Base-by-base conservation (phyloP, 176 grass and related monocot genomes). In the Pharus latifolius region DNA sequence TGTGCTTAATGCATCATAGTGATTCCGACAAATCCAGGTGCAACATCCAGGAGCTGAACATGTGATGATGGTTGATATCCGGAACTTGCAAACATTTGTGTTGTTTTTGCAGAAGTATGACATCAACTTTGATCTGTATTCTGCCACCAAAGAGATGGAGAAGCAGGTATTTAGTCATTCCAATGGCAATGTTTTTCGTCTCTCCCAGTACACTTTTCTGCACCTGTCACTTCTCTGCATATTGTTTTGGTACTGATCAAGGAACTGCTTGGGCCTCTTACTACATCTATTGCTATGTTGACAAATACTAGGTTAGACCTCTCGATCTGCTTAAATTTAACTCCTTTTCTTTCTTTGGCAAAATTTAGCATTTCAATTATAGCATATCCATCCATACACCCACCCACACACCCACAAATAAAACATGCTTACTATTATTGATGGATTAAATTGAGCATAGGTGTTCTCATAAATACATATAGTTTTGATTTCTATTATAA, bases 61-160 rank as follows among this genome's bases (percentile, higher is more conserved):
- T 31, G 56, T 98, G 69, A 98, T 98, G 89, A 84, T 85, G 72
- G 78, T 98, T 64, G 94, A 98, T 85, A 93, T 93, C 60, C 78
- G 60, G 41, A 98, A 98, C 33, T 69, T 98, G 79, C 94, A 98
- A 87, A 78, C 84, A 66, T 86, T 91, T 80, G 94, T 74, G 52
- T 63, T 91, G 69, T 93, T 88, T 72, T 68, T 98, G 45, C 89
- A 98, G 67, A 98, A 93, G 72, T 83, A 91, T 58, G 94, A 98
- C 63, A 78, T 98, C 56, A 93, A 98, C 32, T 98, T 98, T 87
- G 94, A 98, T 85, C 62, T 91, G 55, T 93, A 81, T 71, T 98
- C 94, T 41, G 65, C 88, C 56, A 93, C 94, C 7, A 98, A 88
- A 85, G 94, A 98, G 67, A 70, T 98, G 60, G 89, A 98, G 45